Evolutionary conservation across 2,329 filamentous ascomycete species (phyloP).

Genomic region (Talaromyces sp.): DNA sequence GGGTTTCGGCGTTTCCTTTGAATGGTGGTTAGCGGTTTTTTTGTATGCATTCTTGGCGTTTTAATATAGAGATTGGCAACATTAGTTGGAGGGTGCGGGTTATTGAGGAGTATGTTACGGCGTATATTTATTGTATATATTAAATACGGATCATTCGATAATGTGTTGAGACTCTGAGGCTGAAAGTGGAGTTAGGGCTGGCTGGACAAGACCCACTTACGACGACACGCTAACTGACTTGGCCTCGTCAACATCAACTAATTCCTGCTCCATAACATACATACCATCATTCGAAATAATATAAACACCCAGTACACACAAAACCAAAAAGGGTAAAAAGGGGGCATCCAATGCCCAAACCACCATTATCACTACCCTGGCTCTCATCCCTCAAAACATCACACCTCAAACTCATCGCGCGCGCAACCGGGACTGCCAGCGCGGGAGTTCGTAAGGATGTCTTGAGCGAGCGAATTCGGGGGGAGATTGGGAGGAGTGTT

Average conservation of each 20-base stretch:
- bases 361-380: conserved; percentile 5
- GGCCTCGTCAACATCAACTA: too few relatives aligned
- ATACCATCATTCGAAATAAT: too few relatives aligned
- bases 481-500: conserved; percentile 13
- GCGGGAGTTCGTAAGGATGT: conserved; percentile 57
- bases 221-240: too few relatives aligned
- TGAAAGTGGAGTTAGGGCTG: too few relatives aligned
- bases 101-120: background rate
- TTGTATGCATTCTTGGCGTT: conserved; percentile 6
- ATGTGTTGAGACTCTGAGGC: too few relatives aligned
- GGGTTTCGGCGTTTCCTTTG: background rate
- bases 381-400: conserved; percentile 44
- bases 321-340: background rate
- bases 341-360: background rate
- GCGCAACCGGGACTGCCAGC: conserved; percentile 54
- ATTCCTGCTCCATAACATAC: too few relatives aligned
- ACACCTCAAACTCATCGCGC: conserved; percentile 55
- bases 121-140: background rate
- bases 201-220: too few relatives aligned
- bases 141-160: too few relatives aligned
- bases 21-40: conserved; percentile 3
- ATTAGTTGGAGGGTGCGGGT: background rate
- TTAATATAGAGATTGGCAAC: background rate
- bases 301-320: background rate
- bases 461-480: conserved; percentile 48